Evolutionary conservation across 202 grass and related monocot genomes (phyloP), one percentile per base, ranked within the genome.

Genomic region (Eragrostis tef): DNA sequence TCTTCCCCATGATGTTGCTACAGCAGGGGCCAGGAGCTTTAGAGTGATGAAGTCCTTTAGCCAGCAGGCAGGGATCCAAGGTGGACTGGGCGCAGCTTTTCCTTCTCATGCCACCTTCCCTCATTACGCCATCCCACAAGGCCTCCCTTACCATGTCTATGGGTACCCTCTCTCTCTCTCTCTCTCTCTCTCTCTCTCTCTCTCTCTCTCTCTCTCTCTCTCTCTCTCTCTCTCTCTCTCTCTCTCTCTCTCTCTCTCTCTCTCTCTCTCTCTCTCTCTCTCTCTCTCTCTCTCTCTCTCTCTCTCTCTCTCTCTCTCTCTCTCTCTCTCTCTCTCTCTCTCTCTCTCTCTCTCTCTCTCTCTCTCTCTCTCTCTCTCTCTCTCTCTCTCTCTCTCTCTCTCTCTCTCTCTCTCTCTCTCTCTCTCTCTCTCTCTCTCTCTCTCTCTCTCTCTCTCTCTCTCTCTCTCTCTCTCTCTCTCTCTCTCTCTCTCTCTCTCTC

Each of bases 41-140:
- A 88, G 89, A 73, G 87, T 81, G 82, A 85, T 90, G 88, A 99
- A 99, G 81, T 90, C 96, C 76, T 91, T 99, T 84, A 89, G 74
- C 79, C 88, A 90, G 88, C 87, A 90, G 82, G 74, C 83, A 86
- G 88, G 90, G 69, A 78, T 90, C 66, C 92, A 93, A 90, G 90
- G 86, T 88, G 89, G 83, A 51, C 84, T 85, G 69, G 81, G 87
- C 36, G 81, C 87, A 85, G 87, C 92, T 88, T 95, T 94, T 78
- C 73, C 90, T 67, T 87, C 92, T 74, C 88, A 92, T 85, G 77
- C 88, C 83, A 89, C 92, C 85, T 90, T 93, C 87, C 93, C 93
- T 83, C 92, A 95, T 95, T 95, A 99, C 91, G 80, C 92, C 74
- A 87, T 93, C 70, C 90, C 90, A 85, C 96, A 98, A 77, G 92